Conservation (phyloP, 306 rosid species). For the Medicago arabica region DNA sequence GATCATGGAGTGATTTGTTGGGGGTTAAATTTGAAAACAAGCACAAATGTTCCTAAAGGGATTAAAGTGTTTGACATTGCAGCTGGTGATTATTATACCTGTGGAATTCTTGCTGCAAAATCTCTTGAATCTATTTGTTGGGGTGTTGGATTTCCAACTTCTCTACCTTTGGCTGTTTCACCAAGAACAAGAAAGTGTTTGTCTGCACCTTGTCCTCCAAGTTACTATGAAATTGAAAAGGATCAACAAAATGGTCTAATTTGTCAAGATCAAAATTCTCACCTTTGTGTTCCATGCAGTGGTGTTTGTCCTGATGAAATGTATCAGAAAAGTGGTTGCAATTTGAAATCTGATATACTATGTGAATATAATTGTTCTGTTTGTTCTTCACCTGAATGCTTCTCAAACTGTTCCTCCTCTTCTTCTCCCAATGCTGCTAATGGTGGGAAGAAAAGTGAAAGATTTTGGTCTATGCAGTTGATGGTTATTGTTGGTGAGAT, state of each 20-base stretch:
- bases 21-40: slow-evolving; percentile 73
- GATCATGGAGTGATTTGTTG: slow-evolving; percentile 85
- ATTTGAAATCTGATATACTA: slow-evolving; percentile 59
- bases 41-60: slow-evolving; percentile 70
- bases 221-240: slow-evolving; percentile 62
- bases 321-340: slow-evolving; percentile 66
- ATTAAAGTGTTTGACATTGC: slow-evolving; percentile 68
- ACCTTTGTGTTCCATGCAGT: slow-evolving; percentile 77
- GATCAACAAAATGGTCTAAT: slow-evolving; percentile 46
- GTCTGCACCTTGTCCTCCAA: slow-evolving; percentile 71
- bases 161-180: slow-evolving; percentile 78
- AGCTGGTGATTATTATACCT: slow-evolving; percentile 90
- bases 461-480: slow-evolving; percentile 72
- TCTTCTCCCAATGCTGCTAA: slow-evolving; percentile 42
- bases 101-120: slow-evolving; percentile 77
- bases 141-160: slow-evolving; percentile 85
- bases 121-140: slow-evolving; percentile 86
- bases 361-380: slow-evolving; percentile 85
- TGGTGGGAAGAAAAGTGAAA: slow-evolving; percentile 57
- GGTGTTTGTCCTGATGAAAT: slow-evolving; percentile 71
- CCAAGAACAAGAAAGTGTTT: slow-evolving; percentile 73
- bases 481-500: slow-evolving; percentile 75
- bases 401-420: slow-evolving; percentile 59
- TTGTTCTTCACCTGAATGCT: slow-evolving; percentile 67
- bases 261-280: slow-evolving; percentile 62